Evolutionary conservation across 495 filamentous ascomycete genomes (phyloP).

Genomic region (Neurospora sp.): DNA sequence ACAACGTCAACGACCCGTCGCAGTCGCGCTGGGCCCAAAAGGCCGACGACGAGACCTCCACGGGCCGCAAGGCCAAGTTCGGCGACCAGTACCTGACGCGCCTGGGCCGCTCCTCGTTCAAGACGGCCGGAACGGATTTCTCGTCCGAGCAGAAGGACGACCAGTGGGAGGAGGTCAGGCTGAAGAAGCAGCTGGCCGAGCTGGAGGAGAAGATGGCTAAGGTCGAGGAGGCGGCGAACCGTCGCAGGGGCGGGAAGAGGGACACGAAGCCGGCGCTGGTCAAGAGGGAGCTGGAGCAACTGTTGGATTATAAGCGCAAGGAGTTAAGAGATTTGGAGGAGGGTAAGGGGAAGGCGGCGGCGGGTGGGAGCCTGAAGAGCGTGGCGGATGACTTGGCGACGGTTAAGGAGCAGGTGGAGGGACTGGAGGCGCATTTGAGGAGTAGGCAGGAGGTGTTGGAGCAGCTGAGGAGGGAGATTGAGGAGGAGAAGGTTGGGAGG

Average conservation of each 20-base stretch:
- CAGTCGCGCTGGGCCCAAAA: conserved; percentile 54
- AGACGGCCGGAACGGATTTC: conserved; percentile 78
- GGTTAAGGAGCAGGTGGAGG: conserved; percentile 67
- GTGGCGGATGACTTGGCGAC: conserved; percentile 61
- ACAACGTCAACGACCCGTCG: conserved; percentile 69
- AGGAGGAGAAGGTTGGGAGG: conserved; percentile 49
- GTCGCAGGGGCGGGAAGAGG: conserved; percentile 42
- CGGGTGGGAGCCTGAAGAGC: conserved; percentile 48
- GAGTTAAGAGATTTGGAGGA: conserved; percentile 62
- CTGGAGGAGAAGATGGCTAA: conserved; percentile 74
- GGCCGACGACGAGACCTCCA: conserved; percentile 61
- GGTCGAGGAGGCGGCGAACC: conserved; percentile 57
- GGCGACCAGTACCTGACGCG: conserved; percentile 92
- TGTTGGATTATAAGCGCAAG: conserved; percentile 70
- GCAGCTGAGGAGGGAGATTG: conserved; percentile 48
- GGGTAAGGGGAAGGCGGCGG: conserved; percentile 56
- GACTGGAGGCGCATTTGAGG: conserved; percentile 54
- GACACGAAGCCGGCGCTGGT: conserved; percentile 72
- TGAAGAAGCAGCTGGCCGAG: conserved; percentile 83
- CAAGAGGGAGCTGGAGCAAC: conserved; percentile 84
- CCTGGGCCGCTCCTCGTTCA: conserved; percentile 68
- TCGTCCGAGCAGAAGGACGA: conserved; percentile 50
- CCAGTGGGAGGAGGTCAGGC: conserved; percentile 93
- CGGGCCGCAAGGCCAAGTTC: conserved; percentile 89
- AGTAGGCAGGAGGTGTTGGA: conserved; percentile 47